Conservation (phyloP, 306 rosid genomes). For the Ammopiptanthus mongolicus region DNA sequence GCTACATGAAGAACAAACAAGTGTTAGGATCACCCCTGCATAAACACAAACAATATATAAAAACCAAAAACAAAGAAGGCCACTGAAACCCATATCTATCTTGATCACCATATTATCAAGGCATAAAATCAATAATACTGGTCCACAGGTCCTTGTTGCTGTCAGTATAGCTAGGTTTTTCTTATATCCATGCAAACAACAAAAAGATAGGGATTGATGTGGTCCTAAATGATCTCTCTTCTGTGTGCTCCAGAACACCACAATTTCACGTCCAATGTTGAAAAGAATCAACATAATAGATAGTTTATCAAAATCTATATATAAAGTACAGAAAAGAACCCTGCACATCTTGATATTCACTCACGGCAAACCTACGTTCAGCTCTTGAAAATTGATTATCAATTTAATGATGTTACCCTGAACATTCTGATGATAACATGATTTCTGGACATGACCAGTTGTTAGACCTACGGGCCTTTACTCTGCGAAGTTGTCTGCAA, state of each 20-base stretch:
- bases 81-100: conserved; percentile 2
- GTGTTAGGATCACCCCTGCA: conserved; percentile 4
- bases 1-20: conserved; percentile 46
- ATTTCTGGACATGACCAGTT: not conserved
- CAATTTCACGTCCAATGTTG: not conserved
- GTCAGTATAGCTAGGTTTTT: not conserved
- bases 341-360: not conserved
- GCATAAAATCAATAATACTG: not conserved
- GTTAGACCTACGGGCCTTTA: not conserved
- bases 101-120: conserved; percentile 5
- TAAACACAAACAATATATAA: not conserved
- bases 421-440: not conserved
- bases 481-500: not conserved
- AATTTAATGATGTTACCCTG: not conserved
- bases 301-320: not conserved
- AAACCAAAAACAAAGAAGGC: not conserved
- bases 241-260: not conserved
- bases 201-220: not conserved
- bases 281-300: conserved; percentile 2
- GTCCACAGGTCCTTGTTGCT: not conserved
- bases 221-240: not conserved
- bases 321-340: not conserved
- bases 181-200: conserved; percentile 2
- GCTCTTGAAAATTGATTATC: conserved; percentile 3
- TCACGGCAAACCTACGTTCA: not conserved